phyloP scores from a whole-genome alignment of 1,139 yeast species.

The Hemisphaericaspora xylofermentans region DNA sequence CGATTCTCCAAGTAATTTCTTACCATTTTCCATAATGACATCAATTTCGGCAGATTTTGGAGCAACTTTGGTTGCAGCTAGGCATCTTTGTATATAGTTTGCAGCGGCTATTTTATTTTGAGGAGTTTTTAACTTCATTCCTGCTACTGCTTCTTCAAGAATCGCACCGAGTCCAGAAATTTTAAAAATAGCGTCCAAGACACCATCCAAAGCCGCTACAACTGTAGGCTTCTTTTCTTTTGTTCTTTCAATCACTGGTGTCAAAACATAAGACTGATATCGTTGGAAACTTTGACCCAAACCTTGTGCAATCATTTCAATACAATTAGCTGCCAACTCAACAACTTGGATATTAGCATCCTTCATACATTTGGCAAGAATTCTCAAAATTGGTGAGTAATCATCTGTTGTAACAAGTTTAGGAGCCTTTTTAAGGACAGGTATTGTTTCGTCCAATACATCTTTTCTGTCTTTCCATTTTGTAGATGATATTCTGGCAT shows the following conservation, averaged over 20 bases:
- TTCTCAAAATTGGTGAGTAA: conserved; percentile 57
- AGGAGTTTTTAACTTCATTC: conserved; percentile 78
- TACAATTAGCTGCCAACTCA: conserved; percentile 71
- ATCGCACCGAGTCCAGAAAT: conserved; percentile 53
- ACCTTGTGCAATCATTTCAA: conserved; percentile 65
- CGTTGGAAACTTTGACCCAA: conserved; percentile 51
- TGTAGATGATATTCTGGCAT: conserved; percentile 52
- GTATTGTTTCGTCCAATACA: conserved; percentile 67
- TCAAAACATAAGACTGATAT: conserved; percentile 55
- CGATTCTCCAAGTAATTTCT: conserved; percentile 72
- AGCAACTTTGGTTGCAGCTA: conserved; percentile 47
- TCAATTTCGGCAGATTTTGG: conserved; percentile 60
- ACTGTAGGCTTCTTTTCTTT: conserved; percentile 86
- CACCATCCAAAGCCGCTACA: conserved; percentile 62
- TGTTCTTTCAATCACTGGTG: conserved; percentile 73
- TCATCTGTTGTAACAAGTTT: conserved; percentile 45
- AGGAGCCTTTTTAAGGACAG: conserved; percentile 52
- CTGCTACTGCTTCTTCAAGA: conserved; percentile 57
- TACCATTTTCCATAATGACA: conserved; percentile 51
- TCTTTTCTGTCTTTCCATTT: conserved; percentile 95
- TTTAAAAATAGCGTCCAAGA: conserved; percentile 64
- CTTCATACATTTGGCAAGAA: conserved; percentile 71
- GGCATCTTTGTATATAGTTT: conserved; percentile 62
- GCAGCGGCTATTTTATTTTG: conserved; percentile 74
- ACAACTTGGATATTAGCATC: conserved; percentile 93